These are phyloP conservation scores for Oryza coarctata DNA, from an alignment of 176 grass and related monocot species.

Conservation along the genomic window DNA sequence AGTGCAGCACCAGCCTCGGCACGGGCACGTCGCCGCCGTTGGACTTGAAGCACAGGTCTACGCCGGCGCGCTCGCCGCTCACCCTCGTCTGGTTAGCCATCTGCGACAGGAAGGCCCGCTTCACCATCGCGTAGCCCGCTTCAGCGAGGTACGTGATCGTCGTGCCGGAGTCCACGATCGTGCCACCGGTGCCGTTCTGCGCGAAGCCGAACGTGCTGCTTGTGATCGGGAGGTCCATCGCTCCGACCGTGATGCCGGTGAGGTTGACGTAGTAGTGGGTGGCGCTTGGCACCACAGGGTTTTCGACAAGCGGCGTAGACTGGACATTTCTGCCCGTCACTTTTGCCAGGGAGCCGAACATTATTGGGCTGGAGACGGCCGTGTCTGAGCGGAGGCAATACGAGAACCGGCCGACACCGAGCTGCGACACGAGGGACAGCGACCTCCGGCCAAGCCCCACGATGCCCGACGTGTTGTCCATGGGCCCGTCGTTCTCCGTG, in stretches of 20 bases:
- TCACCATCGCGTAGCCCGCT: constrained; percentile 43
- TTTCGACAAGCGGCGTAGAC: constrained; percentile 42
- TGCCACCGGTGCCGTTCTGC: constrained; percentile 12
- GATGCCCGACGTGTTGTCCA: constrained; percentile 43
- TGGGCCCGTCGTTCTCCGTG: constrained; percentile 23
- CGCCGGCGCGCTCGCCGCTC: constrained; percentile 20
- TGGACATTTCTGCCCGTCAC: constrained; percentile 25
- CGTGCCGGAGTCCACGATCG: constrained; percentile 63
- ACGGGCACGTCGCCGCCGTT: background rate
- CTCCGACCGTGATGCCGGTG: constrained; percentile 51
- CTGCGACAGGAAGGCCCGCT: constrained; percentile 33
- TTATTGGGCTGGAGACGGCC: constrained; percentile 34
- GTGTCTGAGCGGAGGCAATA: constrained; percentile 52
- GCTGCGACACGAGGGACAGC: constrained; percentile 55
- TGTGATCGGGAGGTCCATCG: constrained; percentile 27
- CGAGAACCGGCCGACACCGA: constrained; percentile 49
- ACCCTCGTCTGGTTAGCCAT: constrained; percentile 11
- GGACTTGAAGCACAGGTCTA: constrained; percentile 56
- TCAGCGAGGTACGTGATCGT: constrained; percentile 47
- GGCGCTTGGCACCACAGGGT: constrained; percentile 16
- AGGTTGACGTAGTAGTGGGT: constrained; percentile 63
- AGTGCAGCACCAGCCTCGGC: constrained; percentile 51
- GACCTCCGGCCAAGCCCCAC: constrained; percentile 42
- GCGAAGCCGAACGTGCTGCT: constrained; percentile 36
- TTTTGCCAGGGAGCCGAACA: constrained; percentile 52